phyloP scores from a whole-genome alignment of 345 rosid species.

The Carallia brachiata region DNA sequence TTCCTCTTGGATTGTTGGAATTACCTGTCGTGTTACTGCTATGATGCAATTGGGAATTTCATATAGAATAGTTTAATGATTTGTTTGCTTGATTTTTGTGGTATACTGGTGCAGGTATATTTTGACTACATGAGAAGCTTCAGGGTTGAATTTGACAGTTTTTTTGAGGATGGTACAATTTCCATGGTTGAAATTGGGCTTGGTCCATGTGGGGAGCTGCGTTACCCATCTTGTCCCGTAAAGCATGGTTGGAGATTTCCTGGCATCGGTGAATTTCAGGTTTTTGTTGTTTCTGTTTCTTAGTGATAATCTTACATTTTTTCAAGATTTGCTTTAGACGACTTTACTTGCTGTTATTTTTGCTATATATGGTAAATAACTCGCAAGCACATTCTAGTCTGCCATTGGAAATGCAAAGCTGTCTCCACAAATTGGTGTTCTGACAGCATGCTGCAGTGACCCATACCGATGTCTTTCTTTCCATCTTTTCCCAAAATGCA shows the following conservation, averaged over 20 bases:
- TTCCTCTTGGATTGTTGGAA: background rate
- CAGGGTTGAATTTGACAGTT: conserved; percentile 77
- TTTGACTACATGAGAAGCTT: conserved; percentile 98
- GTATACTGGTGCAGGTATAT: conserved; percentile 63
- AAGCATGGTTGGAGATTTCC: conserved; percentile 99
- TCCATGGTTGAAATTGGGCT: conserved; percentile 87
- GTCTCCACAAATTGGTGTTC: too few relatives aligned
- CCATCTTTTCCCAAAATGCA: too few relatives aligned
- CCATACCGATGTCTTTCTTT: too few relatives aligned
- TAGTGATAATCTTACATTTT: conserved; percentile 4
- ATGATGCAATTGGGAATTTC: conserved; percentile 7
- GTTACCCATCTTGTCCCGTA: conserved; percentile 91
- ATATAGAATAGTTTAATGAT: background rate
- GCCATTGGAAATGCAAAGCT: too few relatives aligned
- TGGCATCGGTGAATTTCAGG: conserved; percentile 99
- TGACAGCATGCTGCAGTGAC: too few relatives aligned
- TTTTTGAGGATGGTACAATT: conserved; percentile 63
- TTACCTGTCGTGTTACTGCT: conserved; percentile 5
- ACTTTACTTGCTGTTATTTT: background rate
- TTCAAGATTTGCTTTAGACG: background rate
- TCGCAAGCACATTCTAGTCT: too few relatives aligned
- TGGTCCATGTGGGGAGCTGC: conserved; percentile 95
- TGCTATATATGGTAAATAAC: background rate
- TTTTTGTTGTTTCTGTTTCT: conserved; percentile 21
- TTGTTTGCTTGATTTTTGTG: conserved; percentile 9